Evolutionary conservation across 2,329 filamentous ascomycete genomes (phyloP).

Genomic region (Claviceps africana): DNA sequence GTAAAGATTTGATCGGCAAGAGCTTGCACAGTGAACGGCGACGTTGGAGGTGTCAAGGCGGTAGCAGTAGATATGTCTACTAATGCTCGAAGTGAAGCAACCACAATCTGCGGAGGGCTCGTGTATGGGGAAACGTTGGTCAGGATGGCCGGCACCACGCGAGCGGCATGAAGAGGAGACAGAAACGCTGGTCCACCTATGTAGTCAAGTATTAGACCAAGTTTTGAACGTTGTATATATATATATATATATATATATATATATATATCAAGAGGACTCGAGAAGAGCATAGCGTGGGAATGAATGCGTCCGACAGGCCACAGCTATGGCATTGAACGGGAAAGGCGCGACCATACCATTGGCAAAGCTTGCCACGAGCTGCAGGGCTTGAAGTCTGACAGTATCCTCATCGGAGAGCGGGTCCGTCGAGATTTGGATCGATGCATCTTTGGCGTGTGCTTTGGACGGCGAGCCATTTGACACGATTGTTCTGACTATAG

Average conservation of each 20-base stretch:
- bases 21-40: slow-evolving; percentile 31
- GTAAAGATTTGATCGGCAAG: slow-evolving; percentile 54
- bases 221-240: not conserved
- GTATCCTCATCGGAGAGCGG: slow-evolving; percentile 48
- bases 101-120: slow-evolving; percentile 50
- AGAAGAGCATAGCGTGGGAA: not conserved
- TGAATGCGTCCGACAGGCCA: not conserved
- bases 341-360: slow-evolving; percentile 43
- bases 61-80: slow-evolving; percentile 57
- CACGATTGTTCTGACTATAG: slow-evolving; percentile 34
- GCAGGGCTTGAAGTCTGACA: slow-evolving; percentile 61
- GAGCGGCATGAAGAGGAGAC: slow-evolving; percentile 54
- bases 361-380: slow-evolving; percentile 74
- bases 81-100: slow-evolving; percentile 61
- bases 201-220: slow-evolving; percentile 23
- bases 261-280: too few species aligned
- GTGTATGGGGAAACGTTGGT: slow-evolving; percentile 51
- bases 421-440: slow-evolving; percentile 19
- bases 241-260: too few species aligned
- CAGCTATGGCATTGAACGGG: not conserved
- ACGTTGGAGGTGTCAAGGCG: slow-evolving; percentile 36
- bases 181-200: slow-evolving; percentile 71
- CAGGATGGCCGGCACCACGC: slow-evolving; percentile 55
- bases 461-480: slow-evolving; percentile 19
- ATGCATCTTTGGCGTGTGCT: slow-evolving; percentile 26